Base-by-base conservation (phyloP, 306 rosid species). In the Cajanus cajan region DNA sequence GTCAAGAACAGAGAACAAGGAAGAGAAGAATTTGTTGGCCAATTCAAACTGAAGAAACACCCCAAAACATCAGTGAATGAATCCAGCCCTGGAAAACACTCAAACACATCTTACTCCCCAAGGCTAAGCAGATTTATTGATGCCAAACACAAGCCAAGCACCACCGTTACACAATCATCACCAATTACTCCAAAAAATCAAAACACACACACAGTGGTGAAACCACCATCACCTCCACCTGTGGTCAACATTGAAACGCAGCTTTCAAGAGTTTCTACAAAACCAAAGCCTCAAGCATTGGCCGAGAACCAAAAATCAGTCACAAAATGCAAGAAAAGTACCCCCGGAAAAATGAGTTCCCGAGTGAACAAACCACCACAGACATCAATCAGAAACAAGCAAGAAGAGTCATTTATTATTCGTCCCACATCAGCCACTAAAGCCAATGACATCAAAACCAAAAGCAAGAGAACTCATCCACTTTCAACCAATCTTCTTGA, bases 381-480 rank as follows among this genome's bases (percentile, higher is more conserved):
- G 77, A 71, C 83, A 68, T 78, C 88, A 65, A 62, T 86, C 34
- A 79, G 83, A 79, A 88, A 76, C 75, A 86, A 83, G 87, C 87
- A 91, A 82, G 90, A 93, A 52, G 98, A 91, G 77, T 65, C 94
- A 28, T 95, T 91, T 73, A 90, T 95, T 65, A 87, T 85, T 5
- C 86, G 90, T 76, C 72, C 89, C 1, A 50, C 90, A 69, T 76
- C 89, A 28, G 55, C 90, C 9, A 45, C 83, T 11, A 90, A 84
- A 83, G 80, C 81, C 50, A 68, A 72, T 78, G 89, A 86, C 74
- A 82, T 34, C 74, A 86, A 83, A 61, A 61, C 83, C 79, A 89
- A 89, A 70, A 71, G 80, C 89, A 91, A 89, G 85, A 91, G 82
- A 78, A 86, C 87, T 37, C 85, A 68, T 61, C 87, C 92, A 19